Evolutionary conservation across 208 protist genomes (phyloP).

Genomic region (Balamuthia mandrillaris): DNA sequence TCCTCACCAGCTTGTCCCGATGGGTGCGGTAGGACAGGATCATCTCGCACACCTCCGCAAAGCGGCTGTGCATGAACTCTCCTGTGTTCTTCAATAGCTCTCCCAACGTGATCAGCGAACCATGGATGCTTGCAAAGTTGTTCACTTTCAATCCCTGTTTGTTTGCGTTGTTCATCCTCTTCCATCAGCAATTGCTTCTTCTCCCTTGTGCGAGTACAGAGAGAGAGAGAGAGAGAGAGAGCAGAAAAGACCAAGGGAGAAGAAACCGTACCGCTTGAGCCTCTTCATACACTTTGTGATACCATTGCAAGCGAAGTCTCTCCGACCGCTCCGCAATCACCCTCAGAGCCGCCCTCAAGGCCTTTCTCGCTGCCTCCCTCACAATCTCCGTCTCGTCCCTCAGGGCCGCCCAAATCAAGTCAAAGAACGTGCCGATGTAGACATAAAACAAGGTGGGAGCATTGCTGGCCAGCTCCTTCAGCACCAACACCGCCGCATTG

Average conservation of each 20-base stretch:
- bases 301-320: conserved; percentile 65
- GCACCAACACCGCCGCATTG: conserved; percentile 66
- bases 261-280: conserved; percentile 56
- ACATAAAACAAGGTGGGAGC: conserved; percentile 79
- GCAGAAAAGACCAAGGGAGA: neutral
- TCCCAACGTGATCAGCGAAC: conserved; percentile 62
- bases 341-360: conserved; percentile 67
- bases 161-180: neutral
- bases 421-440: conserved; percentile 69
- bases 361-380: conserved; percentile 6
- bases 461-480: conserved; percentile 76
- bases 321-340: conserved; percentile 69
- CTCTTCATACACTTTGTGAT: conserved; percentile 71
- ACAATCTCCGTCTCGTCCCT: neutral
- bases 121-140: conserved; percentile 64
- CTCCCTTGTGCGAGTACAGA: neutral
- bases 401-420: conserved; percentile 66
- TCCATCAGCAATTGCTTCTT: neutral
- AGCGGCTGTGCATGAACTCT: conserved; percentile 47
- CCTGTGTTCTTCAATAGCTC: conserved; percentile 65
- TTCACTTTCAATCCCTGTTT: conserved; percentile 26
- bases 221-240: too few relatives aligned
- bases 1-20: conserved; percentile 53
- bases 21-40: conserved; percentile 62
- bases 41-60: conserved; percentile 60